Evolutionary conservation across 140 eudicot species (phyloP).

Genomic region (Oenanthe javanica): DNA sequence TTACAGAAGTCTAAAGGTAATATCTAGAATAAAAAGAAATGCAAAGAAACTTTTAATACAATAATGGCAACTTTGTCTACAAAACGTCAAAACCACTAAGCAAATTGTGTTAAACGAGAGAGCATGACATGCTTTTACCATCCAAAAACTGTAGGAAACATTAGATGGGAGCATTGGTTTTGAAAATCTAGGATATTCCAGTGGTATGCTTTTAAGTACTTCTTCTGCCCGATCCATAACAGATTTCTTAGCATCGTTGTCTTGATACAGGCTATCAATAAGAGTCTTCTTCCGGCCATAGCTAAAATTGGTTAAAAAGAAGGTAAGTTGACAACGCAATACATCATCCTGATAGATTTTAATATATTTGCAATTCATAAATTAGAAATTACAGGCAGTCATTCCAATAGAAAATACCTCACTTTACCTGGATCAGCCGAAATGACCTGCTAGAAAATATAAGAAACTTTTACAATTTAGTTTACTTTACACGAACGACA

Average conservation of each 20-base stretch:
- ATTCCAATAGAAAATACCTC: constrained; percentile 31
- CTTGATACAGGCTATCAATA: constrained; percentile 47
- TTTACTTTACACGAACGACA: background rate
- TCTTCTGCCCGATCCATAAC: constrained; percentile 70
- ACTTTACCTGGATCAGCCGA: constrained; percentile 32
- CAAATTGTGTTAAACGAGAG: background rate
- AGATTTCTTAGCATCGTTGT: constrained; percentile 50
- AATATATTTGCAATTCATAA: background rate
- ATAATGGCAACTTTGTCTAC: background rate
- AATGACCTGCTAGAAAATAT: constrained; percentile 30
- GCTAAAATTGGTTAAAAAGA: constrained; percentile 19
- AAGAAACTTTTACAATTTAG: background rate
- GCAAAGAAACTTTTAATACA: background rate
- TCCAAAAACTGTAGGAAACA: constrained; percentile 72
- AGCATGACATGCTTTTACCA: constrained; percentile 44
- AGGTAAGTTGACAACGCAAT: background rate
- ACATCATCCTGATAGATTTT: background rate
- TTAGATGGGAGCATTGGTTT: constrained; percentile 89
- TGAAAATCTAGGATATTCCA: constrained; percentile 43
- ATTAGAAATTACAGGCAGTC: background rate
- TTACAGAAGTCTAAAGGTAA: constrained; percentile 60
- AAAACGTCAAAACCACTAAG: background rate
- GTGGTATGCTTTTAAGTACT: constrained; percentile 35
- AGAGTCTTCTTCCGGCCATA: constrained; percentile 43
- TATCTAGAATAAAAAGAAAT: constrained; percentile 33